Evolutionary conservation across 805 yeast genomes (phyloP), one percentile per base, ranked within the genome.

Genomic region (Grigorovia transvaalensis): DNA sequence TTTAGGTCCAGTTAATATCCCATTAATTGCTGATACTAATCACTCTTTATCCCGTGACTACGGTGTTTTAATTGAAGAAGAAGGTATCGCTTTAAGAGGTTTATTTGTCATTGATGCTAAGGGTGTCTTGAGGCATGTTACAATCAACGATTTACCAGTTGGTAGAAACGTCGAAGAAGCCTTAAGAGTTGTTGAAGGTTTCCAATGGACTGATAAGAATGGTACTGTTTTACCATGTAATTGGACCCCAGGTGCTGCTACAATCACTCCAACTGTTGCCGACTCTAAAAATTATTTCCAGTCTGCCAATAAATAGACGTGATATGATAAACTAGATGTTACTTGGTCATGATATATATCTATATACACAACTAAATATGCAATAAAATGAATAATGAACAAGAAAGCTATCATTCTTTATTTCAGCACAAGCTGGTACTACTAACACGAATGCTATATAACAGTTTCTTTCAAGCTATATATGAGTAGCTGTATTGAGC

Each of bases 221-320:
- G 99, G 99, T 77, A 96, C 95, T 78, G 99, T 91, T 62, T 90
- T 97, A 79, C 99, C 99, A 67, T 97, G 98, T 71, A 93, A 91
- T 95, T 91, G 99, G 99, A 81, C 84, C 53, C 84, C 87, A 73
- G 99, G 99, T 77, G 72, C 87, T 57, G 96, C 87, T 70, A 86
- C 96, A 73, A 88, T 89, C 76, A 84, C 84, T 73, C 88, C 90
- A 69, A 85, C 79, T 63, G 88, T 86, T 61, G 79, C 72, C 48
- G 83, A 77, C 63, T 84, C 93, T 66, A 84, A 84, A 80, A 84
- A 80, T 69, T 88, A 84, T 83, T 87, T 88, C 74, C 69, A 72
- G 60, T 76, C 80, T 69, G 82, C 76, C 59, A 76, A 81, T 75
- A 69, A 78, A 65, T 38, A 38, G 15, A 33, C 4, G 38, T 13